These are phyloP conservation scores for Crithidia fasciculata DNA, from an alignment of 208 protist species.

Conservation along the genomic window DNA sequence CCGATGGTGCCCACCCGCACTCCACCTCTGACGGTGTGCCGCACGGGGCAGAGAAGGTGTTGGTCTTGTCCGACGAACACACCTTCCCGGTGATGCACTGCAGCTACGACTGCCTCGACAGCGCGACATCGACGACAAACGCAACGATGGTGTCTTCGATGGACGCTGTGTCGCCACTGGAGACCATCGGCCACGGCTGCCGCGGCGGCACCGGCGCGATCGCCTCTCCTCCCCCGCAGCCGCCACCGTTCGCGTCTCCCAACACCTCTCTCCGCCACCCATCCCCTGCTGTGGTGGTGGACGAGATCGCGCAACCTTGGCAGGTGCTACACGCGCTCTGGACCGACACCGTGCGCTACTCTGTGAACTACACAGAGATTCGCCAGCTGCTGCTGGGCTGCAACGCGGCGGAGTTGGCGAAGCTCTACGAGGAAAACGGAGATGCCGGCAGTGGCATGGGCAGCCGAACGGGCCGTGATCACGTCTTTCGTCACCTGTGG, in stretches of 20 bases:
- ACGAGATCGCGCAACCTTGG: constrained; percentile 30
- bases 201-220: not conserved
- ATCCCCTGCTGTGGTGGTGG: not conserved
- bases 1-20: not conserved
- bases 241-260: not conserved
- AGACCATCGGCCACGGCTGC: not conserved
- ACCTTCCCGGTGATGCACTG: constrained; percentile 23
- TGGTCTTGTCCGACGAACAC: constrained; percentile 26
- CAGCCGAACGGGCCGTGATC: constrained; percentile 7
- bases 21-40: constrained; percentile 24
- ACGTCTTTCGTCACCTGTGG: constrained; percentile 8
- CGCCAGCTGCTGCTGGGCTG: constrained; percentile 40
- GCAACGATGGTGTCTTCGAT: constrained; percentile 18
- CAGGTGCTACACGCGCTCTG: constrained; percentile 37
- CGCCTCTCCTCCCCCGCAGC: constrained; percentile 1
- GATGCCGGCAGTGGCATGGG: not conserved
- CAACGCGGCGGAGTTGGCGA: constrained; percentile 24
- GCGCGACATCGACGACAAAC: constrained; percentile 1
- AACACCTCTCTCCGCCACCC: not conserved
- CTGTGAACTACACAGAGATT: constrained; percentile 43
- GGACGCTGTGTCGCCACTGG: constrained; percentile 3
- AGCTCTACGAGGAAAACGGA: constrained; percentile 19
- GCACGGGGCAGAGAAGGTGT: constrained; percentile 24
- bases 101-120: constrained; percentile 5
- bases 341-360: constrained; percentile 54